Evolutionary conservation across 306 rosid genomes (phyloP).

Genomic region (Cicer chorassanicum): DNA sequence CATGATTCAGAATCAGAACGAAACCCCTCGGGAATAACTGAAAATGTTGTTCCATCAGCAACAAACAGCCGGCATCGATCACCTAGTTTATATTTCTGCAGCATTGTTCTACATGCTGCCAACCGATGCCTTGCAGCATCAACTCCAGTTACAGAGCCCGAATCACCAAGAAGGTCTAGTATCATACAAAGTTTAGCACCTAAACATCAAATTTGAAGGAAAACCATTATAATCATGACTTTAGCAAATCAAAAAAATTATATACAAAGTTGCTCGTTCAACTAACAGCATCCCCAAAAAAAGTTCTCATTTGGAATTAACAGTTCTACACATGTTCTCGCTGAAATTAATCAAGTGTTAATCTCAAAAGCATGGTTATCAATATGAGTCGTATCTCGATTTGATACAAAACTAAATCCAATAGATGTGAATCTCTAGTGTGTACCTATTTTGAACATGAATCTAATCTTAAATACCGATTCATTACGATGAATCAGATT

Average conservation of each 20-base stretch:
- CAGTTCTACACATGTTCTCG: neutral
- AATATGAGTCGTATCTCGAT: no score
- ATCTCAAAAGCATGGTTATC: neutral
- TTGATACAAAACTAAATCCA: no score
- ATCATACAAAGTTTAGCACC: constrained; percentile 97
- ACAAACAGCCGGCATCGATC: constrained; percentile 82
- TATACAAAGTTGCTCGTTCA: neutral
- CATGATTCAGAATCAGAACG: constrained; percentile 55
- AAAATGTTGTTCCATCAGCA: constrained; percentile 80
- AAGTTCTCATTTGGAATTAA: neutral
- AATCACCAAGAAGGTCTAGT: constrained; percentile 73
- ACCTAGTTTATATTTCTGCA: constrained; percentile 80
- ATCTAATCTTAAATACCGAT: no score
- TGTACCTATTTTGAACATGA: no score
- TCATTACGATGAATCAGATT: no score
- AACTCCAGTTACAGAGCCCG: constrained; percentile 86
- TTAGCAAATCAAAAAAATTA: constrained; percentile 4
- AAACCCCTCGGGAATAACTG: constrained; percentile 58
- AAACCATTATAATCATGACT: neutral
- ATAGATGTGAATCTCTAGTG: no score
- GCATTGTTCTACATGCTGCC: constrained; percentile 85
- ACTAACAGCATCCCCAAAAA: neutral
- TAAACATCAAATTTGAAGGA: constrained; percentile 43
- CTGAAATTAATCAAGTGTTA: constrained; percentile 20
- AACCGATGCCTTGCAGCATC: constrained; percentile 90